A percentile compares a stretch with the other conserved stretches of the same genome.
Evolutionary conservation across 2,329 filamentous ascomycete species (phyloP).

Genomic region (Trichoderma arundinaceum): DNA sequence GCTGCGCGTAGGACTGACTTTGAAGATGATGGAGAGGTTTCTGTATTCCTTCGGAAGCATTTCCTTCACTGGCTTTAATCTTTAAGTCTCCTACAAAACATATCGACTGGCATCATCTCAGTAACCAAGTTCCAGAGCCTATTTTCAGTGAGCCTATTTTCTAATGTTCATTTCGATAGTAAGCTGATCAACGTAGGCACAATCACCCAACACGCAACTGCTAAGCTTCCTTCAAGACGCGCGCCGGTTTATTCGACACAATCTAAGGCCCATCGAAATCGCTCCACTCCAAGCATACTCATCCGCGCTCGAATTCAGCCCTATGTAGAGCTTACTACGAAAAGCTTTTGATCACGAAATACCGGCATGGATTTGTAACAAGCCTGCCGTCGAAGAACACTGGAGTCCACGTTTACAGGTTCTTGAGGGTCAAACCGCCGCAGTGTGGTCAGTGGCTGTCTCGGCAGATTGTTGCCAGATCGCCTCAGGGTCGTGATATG

Average conservation of each 20-base stretch:
- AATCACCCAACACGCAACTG: not conserved
- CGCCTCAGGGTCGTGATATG: too few relatives aligned
- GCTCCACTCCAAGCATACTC: slow-evolving; percentile 44
- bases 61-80: slow-evolving; percentile 53
- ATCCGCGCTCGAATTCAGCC: slow-evolving; percentile 44
- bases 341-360: slow-evolving; percentile 24
- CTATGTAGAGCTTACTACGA: slow-evolving; percentile 36
- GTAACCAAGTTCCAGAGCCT: slow-evolving; percentile 29
- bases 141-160: slow-evolving; percentile 24
- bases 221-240: slow-evolving; percentile 39
- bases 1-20: not conserved
- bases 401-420: slow-evolving; percentile 26
- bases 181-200: slow-evolving; percentile 3
- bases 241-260: slow-evolving; percentile 40
- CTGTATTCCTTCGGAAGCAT: slow-evolving; percentile 45
- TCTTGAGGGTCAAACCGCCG: slow-evolving; percentile 19
- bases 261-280: slow-evolving; percentile 38
- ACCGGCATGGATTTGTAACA: slow-evolving; percentile 15
- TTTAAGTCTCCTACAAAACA: slow-evolving; percentile 43
- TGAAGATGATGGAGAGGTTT: slow-evolving; percentile 21
- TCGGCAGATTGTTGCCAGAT: too few relatives aligned
- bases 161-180: not conserved
- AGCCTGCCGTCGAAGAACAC: not conserved
- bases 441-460: too few relatives aligned
- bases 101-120: slow-evolving; percentile 35